Evolutionary conservation across 2,329 filamentous ascomycete species (phyloP).

Genomic region (Fusarium luffae): DNA sequence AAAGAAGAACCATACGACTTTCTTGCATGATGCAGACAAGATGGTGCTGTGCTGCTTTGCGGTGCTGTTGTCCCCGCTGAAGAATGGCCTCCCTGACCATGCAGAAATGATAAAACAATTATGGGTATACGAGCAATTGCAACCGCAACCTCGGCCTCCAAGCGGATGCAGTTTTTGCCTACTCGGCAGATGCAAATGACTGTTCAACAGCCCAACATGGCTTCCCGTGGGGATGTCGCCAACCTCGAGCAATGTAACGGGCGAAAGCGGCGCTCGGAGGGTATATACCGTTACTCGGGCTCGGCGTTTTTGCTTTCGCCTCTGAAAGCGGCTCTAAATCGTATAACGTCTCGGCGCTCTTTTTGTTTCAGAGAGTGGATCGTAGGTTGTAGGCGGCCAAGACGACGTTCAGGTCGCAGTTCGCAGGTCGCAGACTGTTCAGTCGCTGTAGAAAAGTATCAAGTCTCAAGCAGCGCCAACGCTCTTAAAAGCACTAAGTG

Average conservation of each 20-base stretch:
- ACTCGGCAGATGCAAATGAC: conserved; percentile 1
- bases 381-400: background rate
- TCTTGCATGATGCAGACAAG: conserved; percentile 6
- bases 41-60: conserved; percentile 1
- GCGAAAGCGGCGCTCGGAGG: conserved; percentile 12
- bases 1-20: background rate
- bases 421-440: background rate
- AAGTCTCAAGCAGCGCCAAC: conserved; percentile 11
- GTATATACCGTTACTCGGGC: background rate
- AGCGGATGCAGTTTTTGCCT: conserved; percentile 4
- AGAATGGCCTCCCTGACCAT: background rate
- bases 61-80: conserved; percentile 28
- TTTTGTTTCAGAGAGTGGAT: background rate
- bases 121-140: conserved; percentile 20
- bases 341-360: background rate
- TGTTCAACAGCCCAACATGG: conserved; percentile 23
- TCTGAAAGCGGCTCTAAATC: background rate
- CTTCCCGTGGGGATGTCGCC: background rate
- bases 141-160: conserved; percentile 4
- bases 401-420: background rate
- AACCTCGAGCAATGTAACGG: background rate
- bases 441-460: background rate
- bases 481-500: conserved; percentile 43
- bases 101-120: background rate
- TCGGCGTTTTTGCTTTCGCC: conserved; percentile 17